These are phyloP conservation scores for Crepidotus variabilis DNA, from an alignment of 768 basidiomycete species.

Conservation along the genomic window DNA sequence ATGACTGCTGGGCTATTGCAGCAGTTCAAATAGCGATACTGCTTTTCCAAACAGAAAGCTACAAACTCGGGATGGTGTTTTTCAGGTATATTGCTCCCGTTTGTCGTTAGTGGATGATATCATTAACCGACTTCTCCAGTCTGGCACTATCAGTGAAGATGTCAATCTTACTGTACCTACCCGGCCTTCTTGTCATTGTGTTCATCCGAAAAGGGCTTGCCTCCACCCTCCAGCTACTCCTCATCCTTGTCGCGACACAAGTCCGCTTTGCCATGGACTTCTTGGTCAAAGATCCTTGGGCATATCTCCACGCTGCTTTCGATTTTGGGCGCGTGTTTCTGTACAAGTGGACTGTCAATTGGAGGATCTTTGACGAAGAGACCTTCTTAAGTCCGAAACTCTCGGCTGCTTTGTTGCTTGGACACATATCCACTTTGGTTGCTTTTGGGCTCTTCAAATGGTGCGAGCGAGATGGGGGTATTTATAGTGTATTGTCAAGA, in stretches of 20 bases:
- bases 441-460: slow-evolving; percentile 72
- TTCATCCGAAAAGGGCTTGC: slow-evolving; percentile 69
- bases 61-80: slow-evolving; percentile 60
- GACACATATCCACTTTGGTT: slow-evolving; percentile 57
- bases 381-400: slow-evolving; percentile 65
- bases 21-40: slow-evolving; percentile 64
- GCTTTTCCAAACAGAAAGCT: slow-evolving; percentile 55
- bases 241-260: slow-evolving; percentile 49
- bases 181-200: slow-evolving; percentile 78
- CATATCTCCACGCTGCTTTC: slow-evolving; percentile 78
- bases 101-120: neutral
- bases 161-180: slow-evolving; percentile 88
- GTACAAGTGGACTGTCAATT: slow-evolving; percentile 98
- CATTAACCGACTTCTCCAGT: slow-evolving; percentile 33
- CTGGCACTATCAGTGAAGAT: slow-evolving; percentile 91
- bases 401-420: slow-evolving; percentile 58
- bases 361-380: slow-evolving; percentile 83
- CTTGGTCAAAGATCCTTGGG: slow-evolving; percentile 50
- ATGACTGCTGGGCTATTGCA: slow-evolving; percentile 85
- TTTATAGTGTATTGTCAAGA: slow-evolving; percentile 45
- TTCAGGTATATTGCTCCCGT: slow-evolving; percentile 56
- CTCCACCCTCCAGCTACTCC: slow-evolving; percentile 45
- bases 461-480: slow-evolving; percentile 74
- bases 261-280: slow-evolving; percentile 67
- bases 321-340: slow-evolving; percentile 86